Percentiles rank a stretch among this genome's conserved stretches.
These are phyloP conservation scores for Citrus glauca DNA, from an alignment of 345 rosid species.

Conservation along the genomic window DNA sequence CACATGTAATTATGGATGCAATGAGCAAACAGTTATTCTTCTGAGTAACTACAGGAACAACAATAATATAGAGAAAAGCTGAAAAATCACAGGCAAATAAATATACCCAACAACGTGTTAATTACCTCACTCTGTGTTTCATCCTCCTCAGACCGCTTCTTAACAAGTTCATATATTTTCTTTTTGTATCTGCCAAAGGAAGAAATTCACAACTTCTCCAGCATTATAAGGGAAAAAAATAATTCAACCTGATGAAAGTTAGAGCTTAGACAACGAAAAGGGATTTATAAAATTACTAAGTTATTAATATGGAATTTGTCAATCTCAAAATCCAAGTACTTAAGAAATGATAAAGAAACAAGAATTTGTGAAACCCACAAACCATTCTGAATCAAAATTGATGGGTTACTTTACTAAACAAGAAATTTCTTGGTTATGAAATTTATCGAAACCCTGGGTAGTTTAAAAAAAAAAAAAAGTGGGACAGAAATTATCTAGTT, in stretches of 20 bases:
- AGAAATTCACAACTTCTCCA: not conserved
- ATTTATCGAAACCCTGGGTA: no score
- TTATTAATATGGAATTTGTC: constrained; percentile 5
- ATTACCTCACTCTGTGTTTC: constrained; percentile 69
- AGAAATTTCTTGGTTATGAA: not conserved
- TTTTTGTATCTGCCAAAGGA: constrained; percentile 63
- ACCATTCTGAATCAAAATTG: not conserved
- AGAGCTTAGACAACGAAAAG: not conserved
- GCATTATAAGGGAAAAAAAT: not conserved
- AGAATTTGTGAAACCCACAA: not conserved
- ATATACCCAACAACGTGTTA: not conserved
- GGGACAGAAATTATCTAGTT: not conserved
- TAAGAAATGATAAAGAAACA: not conserved
- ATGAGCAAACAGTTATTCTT: not conserved
- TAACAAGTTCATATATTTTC: constrained; percentile 77
- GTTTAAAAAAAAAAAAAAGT: no score
- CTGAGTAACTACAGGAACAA: not conserved
- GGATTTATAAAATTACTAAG: not conserved
- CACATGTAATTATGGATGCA: not conserved
- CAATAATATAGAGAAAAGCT: not conserved
- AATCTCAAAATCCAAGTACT: not conserved
- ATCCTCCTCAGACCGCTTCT: constrained; percentile 68
- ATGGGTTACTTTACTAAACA: not conserved
- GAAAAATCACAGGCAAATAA: not conserved
- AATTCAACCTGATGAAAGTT: not conserved